These are phyloP conservation scores for Oligophagozyma castellii DNA, from an alignment of 1,139 yeast genomes.

Conservation along the genomic window DNA sequence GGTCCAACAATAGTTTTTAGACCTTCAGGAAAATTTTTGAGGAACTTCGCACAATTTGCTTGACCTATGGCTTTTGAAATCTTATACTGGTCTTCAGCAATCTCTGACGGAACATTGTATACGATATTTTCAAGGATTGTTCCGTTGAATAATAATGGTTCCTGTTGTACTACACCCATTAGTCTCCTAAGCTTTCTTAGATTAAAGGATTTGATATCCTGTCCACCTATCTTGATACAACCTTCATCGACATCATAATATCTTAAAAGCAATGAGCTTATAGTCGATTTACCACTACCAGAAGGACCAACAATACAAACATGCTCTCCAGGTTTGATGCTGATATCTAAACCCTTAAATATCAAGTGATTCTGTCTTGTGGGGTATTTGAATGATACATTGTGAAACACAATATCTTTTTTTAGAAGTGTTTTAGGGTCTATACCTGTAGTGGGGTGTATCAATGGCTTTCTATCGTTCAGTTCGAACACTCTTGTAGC, in stretches of 20 bases:
- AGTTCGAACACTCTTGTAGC: constrained; percentile 86
- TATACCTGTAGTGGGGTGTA: constrained; percentile 42
- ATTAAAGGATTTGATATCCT: constrained; percentile 48
- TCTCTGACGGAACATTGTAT: constrained; percentile 44
- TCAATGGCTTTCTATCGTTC: constrained; percentile 61
- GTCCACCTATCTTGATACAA: constrained; percentile 50
- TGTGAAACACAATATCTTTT: constrained; percentile 42
- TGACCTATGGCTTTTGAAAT: constrained; percentile 23
- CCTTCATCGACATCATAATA: constrained; percentile 56
- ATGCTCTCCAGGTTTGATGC: constrained; percentile 56
- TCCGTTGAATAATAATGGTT: constrained; percentile 70
- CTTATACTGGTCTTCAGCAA: constrained; percentile 28
- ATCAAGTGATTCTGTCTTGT: constrained; percentile 67
- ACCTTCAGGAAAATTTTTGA: constrained; percentile 65
- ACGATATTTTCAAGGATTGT: constrained; percentile 66
- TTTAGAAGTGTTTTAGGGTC: constrained; percentile 30
- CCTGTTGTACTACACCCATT: constrained; percentile 82
- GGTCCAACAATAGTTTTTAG: constrained; percentile 78
- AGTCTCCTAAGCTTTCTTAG: constrained; percentile 58
- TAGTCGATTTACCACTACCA: constrained; percentile 85
- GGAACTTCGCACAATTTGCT: constrained; percentile 63
- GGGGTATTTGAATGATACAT: constrained; percentile 74
- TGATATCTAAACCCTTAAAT: constrained; percentile 49
- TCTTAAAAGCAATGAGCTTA: constrained; percentile 59
- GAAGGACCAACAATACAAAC: constrained; percentile 87